Evolutionary conservation across 1,284 basidiomycete species (phyloP).

Genomic region (Irpex sp.): DNA sequence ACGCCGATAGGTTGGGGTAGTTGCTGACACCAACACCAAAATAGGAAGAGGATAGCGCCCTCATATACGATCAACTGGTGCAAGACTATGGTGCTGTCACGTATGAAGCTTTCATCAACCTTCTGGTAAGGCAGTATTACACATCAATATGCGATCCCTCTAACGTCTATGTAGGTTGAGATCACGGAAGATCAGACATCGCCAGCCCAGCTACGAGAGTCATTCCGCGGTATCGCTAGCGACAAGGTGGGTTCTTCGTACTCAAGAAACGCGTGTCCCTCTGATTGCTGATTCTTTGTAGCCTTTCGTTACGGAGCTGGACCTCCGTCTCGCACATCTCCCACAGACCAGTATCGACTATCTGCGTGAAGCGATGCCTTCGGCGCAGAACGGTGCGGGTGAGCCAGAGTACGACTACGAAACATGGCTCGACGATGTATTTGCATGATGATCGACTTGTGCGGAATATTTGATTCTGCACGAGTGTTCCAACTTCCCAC

Average conservation of each 20-base stretch:
- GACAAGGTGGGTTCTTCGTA: conserved; percentile 67
- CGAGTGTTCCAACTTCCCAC: neutral
- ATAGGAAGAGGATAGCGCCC: conserved; percentile 84
- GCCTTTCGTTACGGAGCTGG: conserved; percentile 93
- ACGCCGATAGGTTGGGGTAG: neutral
- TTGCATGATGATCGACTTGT: conserved; percentile 34
- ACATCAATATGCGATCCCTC: conserved; percentile 6
- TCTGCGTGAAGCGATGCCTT: conserved; percentile 75
- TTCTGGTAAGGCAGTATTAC: conserved; percentile 58
- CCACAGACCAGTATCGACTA: conserved; percentile 81
- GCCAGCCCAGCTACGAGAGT: conserved; percentile 87
- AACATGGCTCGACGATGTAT: conserved; percentile 74
- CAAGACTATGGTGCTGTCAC: conserved; percentile 86
- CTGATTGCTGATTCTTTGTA: conserved; percentile 28
- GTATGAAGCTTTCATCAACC: conserved; percentile 94
- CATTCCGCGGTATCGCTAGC: conserved; percentile 89
- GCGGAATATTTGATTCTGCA: neutral
- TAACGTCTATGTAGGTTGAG: conserved; percentile 59
- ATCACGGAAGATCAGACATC: conserved; percentile 96
- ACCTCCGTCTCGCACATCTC: conserved; percentile 85
- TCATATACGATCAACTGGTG: conserved; percentile 83
- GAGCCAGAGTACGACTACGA: conserved; percentile 77
- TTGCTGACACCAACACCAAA: conserved; percentile 7
- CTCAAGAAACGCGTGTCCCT: neutral
- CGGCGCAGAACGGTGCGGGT: conserved; percentile 43